Evolutionary conservation across 805 yeast genomes (phyloP).

Genomic region (Saturnispora gosingensis): DNA sequence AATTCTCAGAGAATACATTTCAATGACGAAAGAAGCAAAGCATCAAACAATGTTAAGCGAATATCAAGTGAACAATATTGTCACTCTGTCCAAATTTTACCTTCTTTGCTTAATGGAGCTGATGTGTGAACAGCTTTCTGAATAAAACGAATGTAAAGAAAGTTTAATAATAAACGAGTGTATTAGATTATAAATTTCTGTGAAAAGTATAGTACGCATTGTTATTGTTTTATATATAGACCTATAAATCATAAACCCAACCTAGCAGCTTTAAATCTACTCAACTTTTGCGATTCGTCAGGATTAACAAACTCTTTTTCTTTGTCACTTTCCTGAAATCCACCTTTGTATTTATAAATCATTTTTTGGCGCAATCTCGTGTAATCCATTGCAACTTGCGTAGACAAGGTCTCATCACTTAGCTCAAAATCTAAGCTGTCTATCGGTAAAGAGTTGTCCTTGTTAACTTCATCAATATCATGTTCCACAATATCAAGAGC

Average conservation of each 20-base stretch:
- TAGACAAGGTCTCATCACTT: conserved; percentile 30
- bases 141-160: not conserved
- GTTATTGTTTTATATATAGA: not conserved
- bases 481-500: conserved; percentile 37
- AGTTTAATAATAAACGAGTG: not conserved
- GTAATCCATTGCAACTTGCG: conserved; percentile 48
- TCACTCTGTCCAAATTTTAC: conserved; percentile 19
- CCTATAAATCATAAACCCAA: conserved; percentile 14
- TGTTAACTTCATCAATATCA: conserved; percentile 24
- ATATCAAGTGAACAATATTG: conserved; percentile 18
- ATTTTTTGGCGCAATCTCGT: conserved; percentile 46
- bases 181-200: not conserved
- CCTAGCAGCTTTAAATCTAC: conserved; percentile 60
- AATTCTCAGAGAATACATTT: conserved; percentile 12
- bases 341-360: conserved; percentile 35
- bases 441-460: conserved; percentile 16
- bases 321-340: conserved; percentile 35
- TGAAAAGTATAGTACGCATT: not conserved
- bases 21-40: conserved; percentile 8
- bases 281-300: conserved; percentile 45
- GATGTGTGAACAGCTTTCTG: conserved; percentile 17
- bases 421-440: conserved; percentile 24
- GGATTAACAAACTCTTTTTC: conserved; percentile 59
- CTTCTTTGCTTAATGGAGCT: conserved; percentile 23
- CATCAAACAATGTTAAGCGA: conserved; percentile 6